Evolutionary conservation across 768 basidiomycete species (phyloP), one percentile per base, ranked within the genome.

Genomic region (Thelephora aurantiotincta): DNA sequence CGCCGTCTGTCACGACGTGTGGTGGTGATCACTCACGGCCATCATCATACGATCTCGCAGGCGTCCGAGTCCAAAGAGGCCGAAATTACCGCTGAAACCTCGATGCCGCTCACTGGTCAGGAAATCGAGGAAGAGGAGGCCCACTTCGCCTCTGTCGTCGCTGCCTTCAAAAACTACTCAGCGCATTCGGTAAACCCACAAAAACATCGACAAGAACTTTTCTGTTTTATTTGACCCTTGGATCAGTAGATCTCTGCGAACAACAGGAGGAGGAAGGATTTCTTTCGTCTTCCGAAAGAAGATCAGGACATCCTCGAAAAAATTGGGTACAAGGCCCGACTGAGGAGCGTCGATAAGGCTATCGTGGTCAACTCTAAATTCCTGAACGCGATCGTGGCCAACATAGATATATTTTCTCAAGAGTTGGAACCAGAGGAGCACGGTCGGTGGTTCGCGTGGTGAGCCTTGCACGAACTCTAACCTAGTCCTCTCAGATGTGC

Each of bases 321-420:
- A 11, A 60, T 93, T 5, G 86, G 87, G 5, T 93, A 87, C 61
- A 77, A 80, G 53, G 67, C 77, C 49, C 91, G 90, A 59, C 71
- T 97, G 0, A 73, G 80, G 30, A 77, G 73, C 22, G 82, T 88
- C 11, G 92, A 97, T 63, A 67, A 74, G 6, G 85, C 86, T 7
- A 93, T 96, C 53, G 62, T 76, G 44, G 76, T 68, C 45, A 96
- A 94, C 55, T 81, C 86, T 1, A 68, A 80, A 38, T 92, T 97
- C 60, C 60, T 94, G 49, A 67, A 72, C 3, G 66, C 74, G 51
- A 81, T 94, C 52, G 78, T 88, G 11, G 78, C 75, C 12, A 72
- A 85, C 62, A 84, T 89, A 0, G 80, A 82, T 55, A 88, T 94
- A 22, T 93, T 92, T 55, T 81, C 76, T 30, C 13, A 73, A 75